These are phyloP conservation scores for Plasmodium vinckei DNA, from an alignment of 169 alveolate species.

Conservation along the genomic window DNA sequence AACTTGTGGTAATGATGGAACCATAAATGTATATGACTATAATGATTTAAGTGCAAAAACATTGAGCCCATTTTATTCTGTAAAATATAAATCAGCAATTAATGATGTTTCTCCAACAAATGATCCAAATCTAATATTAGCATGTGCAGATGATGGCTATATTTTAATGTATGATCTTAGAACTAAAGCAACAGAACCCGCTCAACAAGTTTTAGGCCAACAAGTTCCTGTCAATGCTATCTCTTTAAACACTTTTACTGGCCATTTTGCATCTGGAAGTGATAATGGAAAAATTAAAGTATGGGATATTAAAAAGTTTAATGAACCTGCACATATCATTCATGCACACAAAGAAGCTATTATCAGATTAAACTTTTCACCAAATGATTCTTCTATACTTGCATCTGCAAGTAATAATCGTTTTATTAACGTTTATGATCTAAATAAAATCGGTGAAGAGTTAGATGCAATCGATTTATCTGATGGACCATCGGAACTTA, in stretches of 20 bases:
- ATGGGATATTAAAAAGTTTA: constrained; percentile 51
- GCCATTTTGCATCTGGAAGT: constrained; percentile 69
- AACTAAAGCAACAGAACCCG: constrained; percentile 37
- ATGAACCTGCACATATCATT: constrained; percentile 54
- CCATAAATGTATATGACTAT: constrained; percentile 17
- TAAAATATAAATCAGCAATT: constrained; percentile 44
- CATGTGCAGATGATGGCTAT: constrained; percentile 71
- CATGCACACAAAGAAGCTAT: constrained; percentile 66
- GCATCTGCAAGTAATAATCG: constrained; percentile 62
- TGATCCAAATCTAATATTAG: constrained; percentile 47
- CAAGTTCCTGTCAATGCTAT: constrained; percentile 54
- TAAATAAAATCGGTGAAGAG: constrained; percentile 63
- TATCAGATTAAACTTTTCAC: constrained; percentile 54
- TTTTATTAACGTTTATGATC: constrained; percentile 36
- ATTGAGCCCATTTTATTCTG: constrained; percentile 19
- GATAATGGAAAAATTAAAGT: constrained; percentile 68
- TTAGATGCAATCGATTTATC: constrained; percentile 66
- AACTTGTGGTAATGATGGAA: constrained; percentile 70
- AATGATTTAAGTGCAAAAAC: constrained; percentile 5
- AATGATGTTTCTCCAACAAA: constrained; percentile 55
- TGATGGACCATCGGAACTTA: constrained; percentile 59
- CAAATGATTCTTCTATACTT: constrained; percentile 47
- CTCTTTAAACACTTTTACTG: constrained; percentile 32
- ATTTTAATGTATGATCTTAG: constrained; percentile 44
- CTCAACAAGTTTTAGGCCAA: constrained; percentile 51